Base-by-base conservation (phyloP, 192 early-diverging fungal genomes). In the Backusella circina region DNA sequence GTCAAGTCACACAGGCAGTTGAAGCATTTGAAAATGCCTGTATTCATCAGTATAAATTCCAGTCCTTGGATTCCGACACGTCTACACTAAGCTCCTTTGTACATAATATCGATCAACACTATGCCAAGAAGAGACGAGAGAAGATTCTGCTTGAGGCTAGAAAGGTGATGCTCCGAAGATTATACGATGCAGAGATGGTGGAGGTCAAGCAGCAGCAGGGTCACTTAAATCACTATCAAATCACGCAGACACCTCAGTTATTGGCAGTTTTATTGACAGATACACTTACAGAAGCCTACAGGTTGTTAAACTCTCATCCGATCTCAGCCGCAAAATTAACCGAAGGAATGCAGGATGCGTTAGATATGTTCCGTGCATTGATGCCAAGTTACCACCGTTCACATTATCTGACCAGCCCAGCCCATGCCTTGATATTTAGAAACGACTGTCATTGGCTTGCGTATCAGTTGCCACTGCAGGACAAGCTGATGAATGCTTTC, bases 391-490 rank as follows among this genome's bases (percentile, higher is more conserved):
- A 89, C 47, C 90, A 93, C 73, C 81, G 81, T 3, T 82, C 87
- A 31, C 75, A 84, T n/a, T 82, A 90, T 16, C 73, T 82, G 2
- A 71, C 82, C n/a, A 76, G 80, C 26, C 88, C 91, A n/a, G 85
- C 89, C 18, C 67, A 86, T 41, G 64, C 89, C 0, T 83, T 93
- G 57, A 70, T 94, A 36, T 91, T 94, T 68, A 81, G 84, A 50
- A 94, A 92, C 35, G 92, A 94, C 68, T 92, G 90, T 71, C 84
- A 86, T 65, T 94, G 90, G 83, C 76, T 92, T 71, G 81, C 86
- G 21, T 26, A 70, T 10, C 84, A 89, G 69, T 78, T 87, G 18
- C 65, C 76, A 26, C 75, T 86, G 33, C 30, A 77, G 7, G 83
- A 85, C 16, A 36, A 44, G 21, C n/a, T 15, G 9, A 0, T 18